phyloP scores from a whole-genome alignment of 2,329 filamentous ascomycete genomes.

The Teratosphaeria gauchensis region DNA sequence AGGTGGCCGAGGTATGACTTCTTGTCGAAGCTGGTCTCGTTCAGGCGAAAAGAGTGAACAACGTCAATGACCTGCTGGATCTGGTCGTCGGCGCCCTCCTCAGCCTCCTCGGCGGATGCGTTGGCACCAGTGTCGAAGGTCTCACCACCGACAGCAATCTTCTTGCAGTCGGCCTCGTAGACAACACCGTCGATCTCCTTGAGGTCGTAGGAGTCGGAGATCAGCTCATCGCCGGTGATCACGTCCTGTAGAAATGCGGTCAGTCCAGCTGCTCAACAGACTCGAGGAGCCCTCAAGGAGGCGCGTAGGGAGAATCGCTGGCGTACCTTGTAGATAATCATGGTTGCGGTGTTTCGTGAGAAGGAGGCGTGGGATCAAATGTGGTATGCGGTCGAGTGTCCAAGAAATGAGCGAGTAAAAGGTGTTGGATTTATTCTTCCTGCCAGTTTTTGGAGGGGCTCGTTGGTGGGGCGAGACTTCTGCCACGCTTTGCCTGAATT shows the following conservation, averaged over 20 bases:
- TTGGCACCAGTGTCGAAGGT: constrained; percentile 79
- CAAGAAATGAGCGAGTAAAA: background rate
- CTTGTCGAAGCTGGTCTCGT: constrained; percentile 74
- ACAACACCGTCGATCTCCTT: constrained; percentile 69
- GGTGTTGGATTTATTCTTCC: background rate
- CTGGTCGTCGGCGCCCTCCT: constrained; percentile 61
- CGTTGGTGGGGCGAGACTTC: background rate
- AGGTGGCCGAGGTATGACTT: constrained; percentile 74
- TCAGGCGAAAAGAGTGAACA: constrained; percentile 81
- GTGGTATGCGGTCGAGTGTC: constrained; percentile 3
- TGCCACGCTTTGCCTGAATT: background rate
- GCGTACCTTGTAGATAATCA: constrained; percentile 50
- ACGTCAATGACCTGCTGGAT: constrained; percentile 80
- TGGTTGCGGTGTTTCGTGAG: constrained; percentile 27
- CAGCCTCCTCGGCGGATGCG: constrained; percentile 82
- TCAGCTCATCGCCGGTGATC: constrained; percentile 83
- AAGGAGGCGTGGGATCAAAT: constrained; percentile 6
- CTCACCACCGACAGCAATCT: constrained; percentile 71
- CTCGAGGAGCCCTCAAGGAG: background rate
- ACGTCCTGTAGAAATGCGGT: constrained; percentile 55
- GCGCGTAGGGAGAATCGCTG: background rate
- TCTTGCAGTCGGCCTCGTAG: constrained; percentile 86
- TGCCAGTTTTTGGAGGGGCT: background rate
- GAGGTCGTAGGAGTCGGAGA: constrained; percentile 87
- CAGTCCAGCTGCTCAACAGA: background rate